phyloP scores from a whole-genome alignment of 495 filamentous ascomycete genomes.

The Lasiosphaeris hirsuta region DNA sequence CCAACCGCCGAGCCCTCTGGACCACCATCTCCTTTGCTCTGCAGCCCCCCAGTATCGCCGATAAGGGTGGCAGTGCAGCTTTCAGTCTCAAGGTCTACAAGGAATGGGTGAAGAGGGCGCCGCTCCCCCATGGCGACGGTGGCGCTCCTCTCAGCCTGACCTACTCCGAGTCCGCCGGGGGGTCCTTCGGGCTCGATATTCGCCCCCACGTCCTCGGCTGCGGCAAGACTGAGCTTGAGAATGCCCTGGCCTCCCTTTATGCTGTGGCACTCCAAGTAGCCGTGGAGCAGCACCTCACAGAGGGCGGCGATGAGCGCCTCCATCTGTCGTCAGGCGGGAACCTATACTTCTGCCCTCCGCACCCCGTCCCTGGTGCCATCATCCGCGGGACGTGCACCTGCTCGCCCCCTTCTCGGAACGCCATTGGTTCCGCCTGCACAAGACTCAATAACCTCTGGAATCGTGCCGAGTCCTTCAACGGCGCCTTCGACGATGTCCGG shows the following conservation, averaged over 20 bases:
- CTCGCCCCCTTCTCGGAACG: slow-evolving; percentile 1
- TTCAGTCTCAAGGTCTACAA: background rate
- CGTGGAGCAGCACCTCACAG: background rate
- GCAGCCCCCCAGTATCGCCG: background rate
- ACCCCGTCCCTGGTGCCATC: background rate
- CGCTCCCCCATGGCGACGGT: background rate
- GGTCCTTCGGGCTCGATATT: background rate
- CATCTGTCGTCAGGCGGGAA: background rate
- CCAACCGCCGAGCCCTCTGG: background rate
- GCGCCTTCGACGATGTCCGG: background rate
- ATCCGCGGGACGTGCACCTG: slow-evolving; percentile 6
- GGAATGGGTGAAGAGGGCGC: background rate
- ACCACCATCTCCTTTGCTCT: background rate
- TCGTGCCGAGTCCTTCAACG: background rate
- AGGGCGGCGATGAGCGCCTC: slow-evolving; percentile 4
- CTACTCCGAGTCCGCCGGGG: background rate
- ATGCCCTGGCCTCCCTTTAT: background rate
- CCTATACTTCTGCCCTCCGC: slow-evolving; percentile 3
- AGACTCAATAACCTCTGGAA: slow-evolving; percentile 5
- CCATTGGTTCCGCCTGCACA: background rate
- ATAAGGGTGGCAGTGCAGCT: background rate
- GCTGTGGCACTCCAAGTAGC: slow-evolving; percentile 1
- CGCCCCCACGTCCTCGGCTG: background rate
- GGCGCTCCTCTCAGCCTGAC: background rate
- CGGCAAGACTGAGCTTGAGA: background rate